Conservation (phyloP, 2,329 filamentous ascomycete genomes). For the Colletotrichum sp. region DNA sequence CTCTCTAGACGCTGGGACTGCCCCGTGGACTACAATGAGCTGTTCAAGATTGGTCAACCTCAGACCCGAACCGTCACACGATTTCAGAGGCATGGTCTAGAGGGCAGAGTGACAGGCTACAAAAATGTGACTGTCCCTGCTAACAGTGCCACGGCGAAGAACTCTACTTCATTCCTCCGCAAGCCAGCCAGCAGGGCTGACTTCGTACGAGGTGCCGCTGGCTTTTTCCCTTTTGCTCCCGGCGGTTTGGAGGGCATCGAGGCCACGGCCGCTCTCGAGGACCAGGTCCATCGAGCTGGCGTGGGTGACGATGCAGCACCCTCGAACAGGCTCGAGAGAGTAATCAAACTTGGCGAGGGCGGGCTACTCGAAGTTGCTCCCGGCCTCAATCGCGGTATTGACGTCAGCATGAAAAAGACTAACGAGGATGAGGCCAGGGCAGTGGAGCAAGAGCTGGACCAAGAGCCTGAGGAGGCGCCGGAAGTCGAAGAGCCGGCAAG, state of each 20-base stretch:
- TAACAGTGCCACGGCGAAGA: conserved; percentile 89
- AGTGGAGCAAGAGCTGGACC: conserved; percentile 52
- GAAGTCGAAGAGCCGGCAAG: conserved; percentile 29
- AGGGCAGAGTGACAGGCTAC: conserved; percentile 92
- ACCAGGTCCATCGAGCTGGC: conserved; percentile 63
- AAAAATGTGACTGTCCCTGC: conserved; percentile 92
- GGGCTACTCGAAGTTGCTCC: conserved; percentile 83
- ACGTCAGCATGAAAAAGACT: conserved; percentile 66
- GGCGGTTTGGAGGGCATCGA: conserved; percentile 89
- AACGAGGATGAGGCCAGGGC: conserved; percentile 54
- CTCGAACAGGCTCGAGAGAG: conserved; percentile 72
- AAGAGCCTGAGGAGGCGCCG: conserved; percentile 45
- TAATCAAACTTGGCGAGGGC: conserved; percentile 85
- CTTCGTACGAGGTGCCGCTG: conserved; percentile 90
- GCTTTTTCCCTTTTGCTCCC: conserved; percentile 93
- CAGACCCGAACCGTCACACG: conserved; percentile 95
- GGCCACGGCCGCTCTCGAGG: conserved; percentile 83
- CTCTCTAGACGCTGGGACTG: conserved; percentile 71
- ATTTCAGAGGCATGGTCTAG: conserved; percentile 88
- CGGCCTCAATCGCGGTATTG: conserved; percentile 79
- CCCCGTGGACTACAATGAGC: conserved; percentile 78
- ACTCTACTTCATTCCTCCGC: conserved; percentile 86
- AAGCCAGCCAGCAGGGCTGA: conserved; percentile 88
- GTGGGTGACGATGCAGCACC: conserved; percentile 40
- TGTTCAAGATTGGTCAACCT: conserved; percentile 87